Base-by-base conservation (phyloP, 257 asterid genomes). In the Perilla frutescens region DNA sequence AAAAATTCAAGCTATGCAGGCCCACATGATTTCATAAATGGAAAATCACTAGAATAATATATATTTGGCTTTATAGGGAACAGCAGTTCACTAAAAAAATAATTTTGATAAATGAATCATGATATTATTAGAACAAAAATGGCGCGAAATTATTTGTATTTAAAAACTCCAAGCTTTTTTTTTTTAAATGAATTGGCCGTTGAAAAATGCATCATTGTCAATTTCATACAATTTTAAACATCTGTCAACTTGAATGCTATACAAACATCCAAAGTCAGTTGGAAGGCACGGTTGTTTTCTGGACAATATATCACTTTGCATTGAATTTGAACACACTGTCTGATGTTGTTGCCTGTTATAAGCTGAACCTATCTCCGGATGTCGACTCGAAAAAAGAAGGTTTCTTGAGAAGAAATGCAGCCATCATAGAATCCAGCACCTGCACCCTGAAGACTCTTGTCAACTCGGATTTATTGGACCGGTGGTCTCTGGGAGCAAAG, bases 341-440 rank as follows among this genome's bases (percentile, higher is more conserved):
- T 34, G 44, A 29, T 48, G 50, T 62, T 41, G 68, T 47, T 20
- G 68, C 74, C 45, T 43, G 65, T 55, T 39, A 75, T 58, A 66
- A 74, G 66, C 71, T 6, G 82, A 43, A 31, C 29, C 55, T 36
- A 56, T 14, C 61, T 57, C 41, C 8, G 57, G 69, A 70, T 1
- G 72, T 55, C 72, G 43, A 59, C 59, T 54, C 55, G 59, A 47
- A 32, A 37, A 48, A 62, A 10, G 50, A 10, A 37, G 32, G 74
- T 68, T 31, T 56, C 63, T 58, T 48, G 67, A 59, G 41, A 64
- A 64, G 36, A 62, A 53, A 53, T 39, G 36, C 44, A 57, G 40
- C 76, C 68, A 44, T 89, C 86, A 91, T 72, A 89, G 86, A 74
- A 91, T 88, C 96, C 89, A 88, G 87, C 98, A 93, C 58, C 91